Evolutionary conservation across 331 rosid species (phyloP).

Genomic region (Phaseolus coccineus): DNA sequence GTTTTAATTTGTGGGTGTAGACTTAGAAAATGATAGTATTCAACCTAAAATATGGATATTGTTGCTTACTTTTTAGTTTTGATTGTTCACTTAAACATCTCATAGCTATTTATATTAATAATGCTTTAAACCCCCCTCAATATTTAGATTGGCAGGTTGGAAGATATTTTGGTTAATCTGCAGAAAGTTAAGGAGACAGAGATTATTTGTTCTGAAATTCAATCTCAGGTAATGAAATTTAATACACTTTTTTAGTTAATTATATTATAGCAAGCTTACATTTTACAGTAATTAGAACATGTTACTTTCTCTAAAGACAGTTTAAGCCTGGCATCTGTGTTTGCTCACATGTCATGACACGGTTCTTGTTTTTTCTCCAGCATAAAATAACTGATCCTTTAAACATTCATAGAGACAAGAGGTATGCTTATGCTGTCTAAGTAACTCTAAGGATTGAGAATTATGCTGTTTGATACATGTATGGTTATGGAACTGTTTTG

Average conservation of each 20-base stretch:
- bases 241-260: constrained; percentile 32
- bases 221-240: constrained; percentile 64
- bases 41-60: constrained; percentile 23
- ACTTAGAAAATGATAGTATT: constrained; percentile 31
- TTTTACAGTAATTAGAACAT: constrained; percentile 20
- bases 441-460: constrained; percentile 2
- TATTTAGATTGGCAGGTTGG: constrained; percentile 70
- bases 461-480: constrained; percentile 31
- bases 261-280: constrained; percentile 22
- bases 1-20: constrained; percentile 16
- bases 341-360: constrained; percentile 25
- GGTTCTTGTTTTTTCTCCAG: constrained; percentile 45
- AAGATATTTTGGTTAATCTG: constrained; percentile 66
- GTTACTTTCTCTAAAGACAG: constrained; percentile 38
- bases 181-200: constrained; percentile 66
- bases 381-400: constrained; percentile 52
- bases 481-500: constrained; percentile 35
- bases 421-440: constrained; percentile 57
- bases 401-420: constrained; percentile 55
- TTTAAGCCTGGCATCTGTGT: not conserved
- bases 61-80: constrained; percentile 20
- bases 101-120: constrained; percentile 15
- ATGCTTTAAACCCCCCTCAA: constrained; percentile 26
- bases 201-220: constrained; percentile 68
- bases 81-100: not conserved